Evolutionary conservation across 768 basidiomycete genomes (phyloP).

Genomic region (Leccinum barrowsii): DNA sequence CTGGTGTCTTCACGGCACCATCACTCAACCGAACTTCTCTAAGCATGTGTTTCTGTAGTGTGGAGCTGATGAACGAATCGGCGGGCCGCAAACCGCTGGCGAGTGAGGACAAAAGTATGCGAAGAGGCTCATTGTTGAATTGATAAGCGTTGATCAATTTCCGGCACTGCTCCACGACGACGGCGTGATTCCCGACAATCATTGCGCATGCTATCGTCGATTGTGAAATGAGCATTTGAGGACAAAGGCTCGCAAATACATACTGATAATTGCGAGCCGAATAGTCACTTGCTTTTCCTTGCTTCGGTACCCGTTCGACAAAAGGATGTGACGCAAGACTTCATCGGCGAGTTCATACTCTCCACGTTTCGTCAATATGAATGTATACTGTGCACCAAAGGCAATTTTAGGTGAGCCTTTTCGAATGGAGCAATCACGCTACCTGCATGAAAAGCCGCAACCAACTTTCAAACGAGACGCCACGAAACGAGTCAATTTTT

Average conservation of each 20-base stretch:
- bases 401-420: slow-evolving; percentile 3
- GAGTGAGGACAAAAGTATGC: slow-evolving; percentile 71
- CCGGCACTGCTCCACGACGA: slow-evolving; percentile 71
- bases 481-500: slow-evolving; percentile 70
- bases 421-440: background rate
- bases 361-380: slow-evolving; percentile 59
- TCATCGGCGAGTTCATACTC: slow-evolving; percentile 70
- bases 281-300: slow-evolving; percentile 65
- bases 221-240: slow-evolving; percentile 1
- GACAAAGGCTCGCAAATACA: background rate
- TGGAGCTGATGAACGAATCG: slow-evolving; percentile 73
- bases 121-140: slow-evolving; percentile 83
- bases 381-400: slow-evolving; percentile 56
- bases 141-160: slow-evolving; percentile 74
- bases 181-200: slow-evolving; percentile 46
- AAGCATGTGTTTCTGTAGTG: slow-evolving; percentile 79
- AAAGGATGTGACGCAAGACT: slow-evolving; percentile 67
- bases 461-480: slow-evolving; percentile 84
- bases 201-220: slow-evolving; percentile 65
- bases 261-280: slow-evolving; percentile 74
- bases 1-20: slow-evolving; percentile 59
- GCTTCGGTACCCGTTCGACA: slow-evolving; percentile 70
- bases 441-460: slow-evolving; percentile 83
- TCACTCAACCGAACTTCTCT: slow-evolving; percentile 75
- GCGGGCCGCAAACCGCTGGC: slow-evolving; percentile 67